These are phyloP conservation scores for Hypericum perforatum DNA, from an alignment of 345 rosid genomes.

Conservation along the genomic window DNA sequence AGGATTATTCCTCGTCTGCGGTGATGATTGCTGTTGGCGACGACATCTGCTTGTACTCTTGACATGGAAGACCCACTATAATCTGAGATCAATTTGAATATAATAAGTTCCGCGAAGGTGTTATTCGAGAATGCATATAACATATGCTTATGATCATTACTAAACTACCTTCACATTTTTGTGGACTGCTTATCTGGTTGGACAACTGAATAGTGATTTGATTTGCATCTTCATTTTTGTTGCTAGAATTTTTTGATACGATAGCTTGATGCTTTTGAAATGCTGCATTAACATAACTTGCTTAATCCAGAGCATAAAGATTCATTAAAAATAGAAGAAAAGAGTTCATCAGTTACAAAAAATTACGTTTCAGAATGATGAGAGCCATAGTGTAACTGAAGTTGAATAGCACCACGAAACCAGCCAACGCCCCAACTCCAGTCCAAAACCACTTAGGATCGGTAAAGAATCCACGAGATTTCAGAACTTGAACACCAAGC, in stretches of 20 bases:
- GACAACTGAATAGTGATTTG: too few species aligned
- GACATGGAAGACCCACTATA: too few species aligned
- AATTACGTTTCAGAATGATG: not conserved
- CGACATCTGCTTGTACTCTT: too few species aligned
- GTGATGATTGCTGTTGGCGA: too few species aligned
- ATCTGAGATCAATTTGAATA: too few species aligned
- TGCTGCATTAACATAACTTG: not conserved
- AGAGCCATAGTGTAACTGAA: not conserved
- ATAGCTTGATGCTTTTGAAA: slow-evolving; percentile 1
- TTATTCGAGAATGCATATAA: too few species aligned
- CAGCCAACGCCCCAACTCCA: not conserved
- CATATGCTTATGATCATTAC: too few species aligned
- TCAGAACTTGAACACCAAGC: slow-evolving; percentile 4
- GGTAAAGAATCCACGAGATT: slow-evolving; percentile 1
- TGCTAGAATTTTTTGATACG: not conserved
- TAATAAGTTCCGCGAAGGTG: too few species aligned
- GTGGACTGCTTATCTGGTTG: too few species aligned
- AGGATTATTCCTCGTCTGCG: not conserved
- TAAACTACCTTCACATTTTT: too few species aligned
- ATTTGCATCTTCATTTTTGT: too few species aligned
- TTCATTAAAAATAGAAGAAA: not conserved
- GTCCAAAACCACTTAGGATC: not conserved
- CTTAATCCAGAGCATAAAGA: not conserved
- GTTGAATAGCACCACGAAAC: not conserved
- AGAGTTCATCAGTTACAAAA: not conserved